These are phyloP conservation scores for Verticillium zaregamsianum DNA, from an alignment of 2,329 filamentous ascomycete genomes.

Conservation along the genomic window DNA sequence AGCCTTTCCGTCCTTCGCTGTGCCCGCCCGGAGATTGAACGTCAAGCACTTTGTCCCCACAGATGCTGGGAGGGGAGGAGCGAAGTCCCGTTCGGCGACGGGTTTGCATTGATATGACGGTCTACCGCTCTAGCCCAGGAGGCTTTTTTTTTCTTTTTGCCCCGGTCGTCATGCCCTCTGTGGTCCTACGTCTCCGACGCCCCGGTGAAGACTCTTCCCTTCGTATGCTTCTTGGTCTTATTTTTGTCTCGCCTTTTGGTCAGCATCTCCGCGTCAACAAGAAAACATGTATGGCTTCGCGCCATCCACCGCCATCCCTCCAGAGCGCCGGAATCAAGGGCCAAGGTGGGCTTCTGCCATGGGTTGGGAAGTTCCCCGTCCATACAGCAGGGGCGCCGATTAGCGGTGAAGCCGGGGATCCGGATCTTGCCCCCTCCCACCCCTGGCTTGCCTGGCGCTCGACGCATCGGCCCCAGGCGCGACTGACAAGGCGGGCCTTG, in stretches of 20 bases:
- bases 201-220: not conserved
- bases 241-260: not conserved
- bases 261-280: not conserved
- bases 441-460: not conserved
- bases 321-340: not conserved
- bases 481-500: not conserved
- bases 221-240: not conserved
- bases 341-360: not conserved
- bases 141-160: not conserved
- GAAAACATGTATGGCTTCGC: not conserved
- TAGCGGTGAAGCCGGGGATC: conserved; percentile 1
- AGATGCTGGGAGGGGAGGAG: not conserved
- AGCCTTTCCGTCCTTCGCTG: not conserved
- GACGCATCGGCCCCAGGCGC: not conserved
- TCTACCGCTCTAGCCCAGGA: not conserved
- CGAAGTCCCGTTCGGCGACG: not conserved
- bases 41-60: not conserved
- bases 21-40: not conserved
- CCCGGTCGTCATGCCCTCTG: not conserved
- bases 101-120: not conserved
- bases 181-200: not conserved
- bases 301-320: not conserved
- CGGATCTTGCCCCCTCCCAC: not conserved
- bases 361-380: conserved; percentile 1
- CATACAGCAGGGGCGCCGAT: not conserved